Conservation (phyloP, 805 yeast species). For the Ogataea saltuana region DNA sequence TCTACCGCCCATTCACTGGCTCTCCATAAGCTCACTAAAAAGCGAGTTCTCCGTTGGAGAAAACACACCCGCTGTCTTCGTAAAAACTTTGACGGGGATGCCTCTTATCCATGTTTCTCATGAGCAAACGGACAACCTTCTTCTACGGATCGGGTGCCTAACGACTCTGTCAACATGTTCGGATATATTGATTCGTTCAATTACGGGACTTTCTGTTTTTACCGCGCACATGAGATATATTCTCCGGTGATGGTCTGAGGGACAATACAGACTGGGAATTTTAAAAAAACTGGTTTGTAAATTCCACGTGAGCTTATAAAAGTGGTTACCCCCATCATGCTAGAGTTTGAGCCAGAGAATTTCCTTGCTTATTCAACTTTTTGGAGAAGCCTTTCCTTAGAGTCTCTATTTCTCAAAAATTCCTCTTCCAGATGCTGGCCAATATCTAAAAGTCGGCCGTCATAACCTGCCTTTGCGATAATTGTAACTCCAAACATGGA, state of each 20-base stretch:
- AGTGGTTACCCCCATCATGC: too few relatives aligned
- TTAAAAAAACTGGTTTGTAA: slow-evolving; percentile 1
- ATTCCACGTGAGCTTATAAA: background rate
- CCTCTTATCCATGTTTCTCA: too few relatives aligned
- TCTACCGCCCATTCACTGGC: slow-evolving; percentile 16
- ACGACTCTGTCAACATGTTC: background rate
- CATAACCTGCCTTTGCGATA: slow-evolving; percentile 12
- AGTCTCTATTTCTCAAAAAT: background rate
- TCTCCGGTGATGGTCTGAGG: slow-evolving; percentile 5
- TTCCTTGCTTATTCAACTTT: too few relatives aligned
- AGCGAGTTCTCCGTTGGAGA: too few relatives aligned
- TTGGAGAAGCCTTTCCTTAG: too few relatives aligned
- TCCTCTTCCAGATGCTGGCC: slow-evolving; percentile 4
- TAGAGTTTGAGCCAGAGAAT: too few relatives aligned
- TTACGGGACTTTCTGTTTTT: background rate
- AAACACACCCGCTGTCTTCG: too few relatives aligned
- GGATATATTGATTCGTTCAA: background rate
- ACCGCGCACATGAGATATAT: background rate
- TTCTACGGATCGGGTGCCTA: too few relatives aligned
- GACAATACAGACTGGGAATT: slow-evolving; percentile 11
- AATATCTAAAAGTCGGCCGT: slow-evolving; percentile 18
- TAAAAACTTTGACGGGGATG: too few relatives aligned
- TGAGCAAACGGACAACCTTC: too few relatives aligned
- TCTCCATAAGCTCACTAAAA: slow-evolving; percentile 8
- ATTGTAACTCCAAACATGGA: background rate